phyloP scores from a whole-genome alignment of 2,329 filamentous ascomycete genomes.

The Aspergillus sp. region DNA sequence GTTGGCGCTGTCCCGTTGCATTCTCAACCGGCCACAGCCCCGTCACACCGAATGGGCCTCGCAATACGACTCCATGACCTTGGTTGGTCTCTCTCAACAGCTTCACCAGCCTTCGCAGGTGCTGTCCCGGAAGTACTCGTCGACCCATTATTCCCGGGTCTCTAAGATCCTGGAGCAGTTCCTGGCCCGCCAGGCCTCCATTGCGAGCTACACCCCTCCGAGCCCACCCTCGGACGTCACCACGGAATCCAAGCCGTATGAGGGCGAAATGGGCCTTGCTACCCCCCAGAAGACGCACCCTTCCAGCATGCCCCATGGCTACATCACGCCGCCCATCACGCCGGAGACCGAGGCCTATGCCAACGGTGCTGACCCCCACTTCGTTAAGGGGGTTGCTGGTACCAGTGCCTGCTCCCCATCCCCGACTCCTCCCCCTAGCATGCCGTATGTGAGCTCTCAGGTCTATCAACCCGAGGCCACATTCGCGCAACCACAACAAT shows the following conservation, averaged over 20 bases:
- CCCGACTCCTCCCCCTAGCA: conserved; percentile 36
- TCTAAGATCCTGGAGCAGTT: conserved; percentile 66
- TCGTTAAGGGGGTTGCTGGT: conserved; percentile 27
- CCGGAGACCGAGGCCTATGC: conserved; percentile 45
- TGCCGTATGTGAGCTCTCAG: conserved; percentile 37
- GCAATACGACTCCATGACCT: conserved; percentile 51
- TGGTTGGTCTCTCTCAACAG: conserved; percentile 64
- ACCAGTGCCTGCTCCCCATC: conserved; percentile 37
- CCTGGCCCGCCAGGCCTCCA: conserved; percentile 61
- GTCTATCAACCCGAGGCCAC: conserved; percentile 36
- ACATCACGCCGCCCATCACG: conserved; percentile 50
- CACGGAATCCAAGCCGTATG: conserved; percentile 41
- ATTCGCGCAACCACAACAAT: conserved; percentile 37
- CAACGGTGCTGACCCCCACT: conserved; percentile 34
- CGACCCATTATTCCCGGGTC: conserved; percentile 63
- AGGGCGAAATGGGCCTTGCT: conserved; percentile 42
- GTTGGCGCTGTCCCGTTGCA: conserved; percentile 79
- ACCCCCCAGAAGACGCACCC: conserved; percentile 42
- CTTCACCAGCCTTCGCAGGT: conserved; percentile 67
- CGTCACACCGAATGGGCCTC: conserved; percentile 73
- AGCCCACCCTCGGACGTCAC: conserved; percentile 40
- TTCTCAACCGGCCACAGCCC: conserved; percentile 76
- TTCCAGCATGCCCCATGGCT: conserved; percentile 41
- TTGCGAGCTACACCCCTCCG: conserved; percentile 47
- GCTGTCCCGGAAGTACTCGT: conserved; percentile 67